Percentiles rank a stretch among this genome's conserved stretches.
Evolutionary conservation across 2,329 filamentous ascomycete genomes (phyloP).

Genomic region (Cercospora berteroae): DNA sequence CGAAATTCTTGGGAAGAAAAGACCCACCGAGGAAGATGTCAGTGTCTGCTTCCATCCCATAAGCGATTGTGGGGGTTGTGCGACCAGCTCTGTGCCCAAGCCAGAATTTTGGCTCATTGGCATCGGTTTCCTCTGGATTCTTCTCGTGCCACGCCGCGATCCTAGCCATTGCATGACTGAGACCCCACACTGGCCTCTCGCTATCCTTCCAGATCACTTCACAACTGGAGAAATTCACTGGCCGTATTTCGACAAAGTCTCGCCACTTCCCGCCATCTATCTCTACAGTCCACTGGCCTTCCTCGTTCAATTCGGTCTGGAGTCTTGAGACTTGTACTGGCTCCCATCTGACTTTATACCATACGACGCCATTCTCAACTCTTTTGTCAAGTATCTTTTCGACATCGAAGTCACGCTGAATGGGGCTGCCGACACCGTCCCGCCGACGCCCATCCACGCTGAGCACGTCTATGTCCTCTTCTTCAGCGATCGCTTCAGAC

Average conservation of each 20-base stretch:
- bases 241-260: neutral
- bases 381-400: neutral
- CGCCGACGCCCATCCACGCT: neutral
- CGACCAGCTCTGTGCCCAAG: neutral
- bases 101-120: constrained; percentile 6
- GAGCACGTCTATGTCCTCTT: neutral
- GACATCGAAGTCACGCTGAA: constrained; percentile 6
- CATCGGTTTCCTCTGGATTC: neutral
- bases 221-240: neutral
- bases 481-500: neutral
- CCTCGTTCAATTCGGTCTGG: neutral
- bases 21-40: neutral
- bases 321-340: neutral
- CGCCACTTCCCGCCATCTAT: neutral
- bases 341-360: constrained; percentile 5
- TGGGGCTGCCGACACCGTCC: neutral
- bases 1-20: neutral
- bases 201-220: constrained; percentile 1
- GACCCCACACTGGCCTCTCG: constrained; percentile 8
- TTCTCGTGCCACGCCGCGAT: neutral
- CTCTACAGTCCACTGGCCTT: neutral
- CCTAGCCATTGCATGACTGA: neutral
- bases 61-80: neutral
- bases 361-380: neutral
- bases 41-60: neutral